Evolutionary conservation across 768 basidiomycete species (phyloP).

Genomic region (Hypholoma fasciculare): DNA sequence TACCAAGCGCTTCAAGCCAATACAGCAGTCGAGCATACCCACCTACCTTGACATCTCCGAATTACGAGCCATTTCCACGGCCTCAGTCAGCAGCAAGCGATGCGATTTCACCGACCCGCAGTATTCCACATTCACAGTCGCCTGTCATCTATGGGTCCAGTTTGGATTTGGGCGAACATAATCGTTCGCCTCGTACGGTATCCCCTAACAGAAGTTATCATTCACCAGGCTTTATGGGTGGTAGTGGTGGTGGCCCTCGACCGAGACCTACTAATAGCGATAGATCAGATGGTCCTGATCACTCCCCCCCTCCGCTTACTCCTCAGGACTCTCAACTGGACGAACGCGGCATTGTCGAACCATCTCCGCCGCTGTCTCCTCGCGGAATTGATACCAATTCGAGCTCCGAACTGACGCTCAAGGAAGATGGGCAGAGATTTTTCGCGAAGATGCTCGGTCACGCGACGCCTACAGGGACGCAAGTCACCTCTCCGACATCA

Average conservation of each 20-base stretch:
- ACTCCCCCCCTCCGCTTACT: slow-evolving; percentile 57
- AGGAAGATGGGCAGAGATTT: slow-evolving; percentile 20
- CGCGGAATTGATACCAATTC: background rate
- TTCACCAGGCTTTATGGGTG: slow-evolving; percentile 23
- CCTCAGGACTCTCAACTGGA: slow-evolving; percentile 43
- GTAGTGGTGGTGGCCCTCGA: slow-evolving; percentile 20
- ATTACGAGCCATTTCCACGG: slow-evolving; percentile 58
- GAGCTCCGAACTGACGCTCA: slow-evolving; percentile 21
- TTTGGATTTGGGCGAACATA: slow-evolving; percentile 12
- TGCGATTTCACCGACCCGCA: slow-evolving; percentile 38
- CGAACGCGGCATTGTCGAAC: slow-evolving; percentile 19
- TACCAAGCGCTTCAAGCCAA: slow-evolving; percentile 20
- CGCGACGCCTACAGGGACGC: background rate
- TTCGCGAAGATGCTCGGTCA: slow-evolving; percentile 20
- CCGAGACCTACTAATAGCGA: slow-evolving; percentile 28
- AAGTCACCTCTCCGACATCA: background rate
- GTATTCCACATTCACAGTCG: slow-evolving; percentile 13
- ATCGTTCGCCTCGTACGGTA: slow-evolving; percentile 39
- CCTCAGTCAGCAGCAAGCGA: slow-evolving; percentile 66
- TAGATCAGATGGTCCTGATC: slow-evolving; percentile 41
- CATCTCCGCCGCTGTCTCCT: slow-evolving; percentile 26
- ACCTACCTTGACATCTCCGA: slow-evolving; percentile 39
- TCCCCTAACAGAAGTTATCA: slow-evolving; percentile 36
- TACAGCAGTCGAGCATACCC: slow-evolving; percentile 24
- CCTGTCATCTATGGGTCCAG: slow-evolving; percentile 10